Base-by-base conservation (phyloP, 495 filamentous ascomycete genomes). In the Cercophora sp. region DNA sequence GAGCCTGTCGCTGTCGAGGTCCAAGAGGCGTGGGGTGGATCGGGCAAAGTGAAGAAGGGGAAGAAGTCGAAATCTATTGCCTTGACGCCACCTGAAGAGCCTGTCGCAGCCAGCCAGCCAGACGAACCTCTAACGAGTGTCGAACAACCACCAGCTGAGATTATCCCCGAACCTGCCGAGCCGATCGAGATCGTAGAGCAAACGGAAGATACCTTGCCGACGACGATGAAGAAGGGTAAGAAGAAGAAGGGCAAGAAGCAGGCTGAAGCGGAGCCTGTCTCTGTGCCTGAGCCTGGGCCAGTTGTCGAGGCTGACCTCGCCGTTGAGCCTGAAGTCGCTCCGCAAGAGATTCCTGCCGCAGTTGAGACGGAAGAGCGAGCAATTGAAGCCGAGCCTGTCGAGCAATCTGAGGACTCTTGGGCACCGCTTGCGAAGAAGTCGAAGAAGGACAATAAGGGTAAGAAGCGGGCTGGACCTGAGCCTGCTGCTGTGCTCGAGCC, bases 391-490 rank as follows among this genome's bases (percentile, higher is more conserved):
- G n/a, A n/a, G n/a, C n/a, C n/a, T n/a, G n/a, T n/a, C n/a, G n/a
- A n/a, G n/a, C n/a, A n/a, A n/a, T n/a, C n/a, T 13, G 61, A 65
- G 8, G 65, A 66, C 16, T 52, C 48, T 8, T 58, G 45, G 50
- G 54, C 51, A n/a, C 35, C 55, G 8, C 51, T 62, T 39, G 44
- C 61, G 41, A 68, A 66, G 55, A 66, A 63, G 56, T 56, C 58
- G 26, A 63, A 54, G 56, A 65, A 63, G 44, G 48, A 42, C 42
- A 61, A 61, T 48, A 58, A 61, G 31, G 46, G 48, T 25, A 51
- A 51, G 24, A 32, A 52, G 37, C 50, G 19, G 3, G 51, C 42
- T 18, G 22, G 22, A 20, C 5, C 18, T 22, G 46, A 51, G 8
- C 11, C 15, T 6, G 15, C 25, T 13, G 8, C 15, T 32, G 48